Evolutionary conservation across 768 basidiomycete species (phyloP), one percentile per base, ranked within the genome.

Genomic region (Myochromella boudieri): DNA sequence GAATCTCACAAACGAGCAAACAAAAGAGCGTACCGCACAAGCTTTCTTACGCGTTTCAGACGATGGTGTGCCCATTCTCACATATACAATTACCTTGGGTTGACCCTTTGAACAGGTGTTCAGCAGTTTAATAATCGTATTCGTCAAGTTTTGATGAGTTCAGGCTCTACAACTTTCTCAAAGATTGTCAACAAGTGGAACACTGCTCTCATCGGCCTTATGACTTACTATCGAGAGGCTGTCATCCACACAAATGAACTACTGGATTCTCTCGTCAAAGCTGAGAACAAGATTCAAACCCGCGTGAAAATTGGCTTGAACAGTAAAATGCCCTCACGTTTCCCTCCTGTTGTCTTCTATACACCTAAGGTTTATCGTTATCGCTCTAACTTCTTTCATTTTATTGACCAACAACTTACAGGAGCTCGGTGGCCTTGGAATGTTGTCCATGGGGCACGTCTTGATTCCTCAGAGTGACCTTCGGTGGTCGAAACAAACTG

Each of bases 151-250:
- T 68, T 99, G 51, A 99, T 99, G 97, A 93, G 93, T 59, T 98
- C 97, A 1, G 97, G 97, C 37, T 94, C 93, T 0, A 95, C 97
- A 0, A 97, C 97, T 0, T 99, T 97, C 81, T 93, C 91, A 48
- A 99, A 99, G 78, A 95, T 99, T 56, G 91, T 97, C 60, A 95
- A 94, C 71, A 95, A 95, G 72, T 95, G 93, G 93, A 95, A 94
- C 65, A 95, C 93, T 3, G 90, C 91, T 14, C 78, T 97, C 44
- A 97, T 95, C 56, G 93, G 93, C 51, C 73, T 97, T 28, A 95
- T 97, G 91, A 97, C 95, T 1, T 97, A 97, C 69, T 95, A 95
- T 66, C 90, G 95, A 50, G 95, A 97, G 61, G 95, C 95, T 22
- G 94, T 97, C 56, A 93, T 97, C 44, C 93, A 97, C 66, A 97